A percentile compares a stretch with the other conserved stretches of the same genome.
These are phyloP conservation scores for Volvox africanus DNA, from an alignment of 139 green algal genomes.

Conservation along the genomic window DNA sequence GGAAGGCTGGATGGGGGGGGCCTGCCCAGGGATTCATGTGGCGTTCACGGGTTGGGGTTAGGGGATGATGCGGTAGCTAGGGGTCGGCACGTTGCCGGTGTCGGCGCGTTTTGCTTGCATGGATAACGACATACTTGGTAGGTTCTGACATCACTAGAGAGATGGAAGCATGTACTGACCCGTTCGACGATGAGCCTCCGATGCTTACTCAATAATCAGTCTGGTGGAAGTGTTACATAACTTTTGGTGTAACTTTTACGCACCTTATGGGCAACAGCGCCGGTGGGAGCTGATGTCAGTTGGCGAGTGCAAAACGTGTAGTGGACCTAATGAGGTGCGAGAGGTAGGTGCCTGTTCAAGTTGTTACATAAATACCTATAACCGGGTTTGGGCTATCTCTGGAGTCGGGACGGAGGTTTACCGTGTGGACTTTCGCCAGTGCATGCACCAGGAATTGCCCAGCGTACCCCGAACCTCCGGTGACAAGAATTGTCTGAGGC, in stretches of 20 bases:
- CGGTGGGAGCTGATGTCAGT: background rate
- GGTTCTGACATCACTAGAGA: too few relatives aligned
- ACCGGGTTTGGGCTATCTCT: background rate
- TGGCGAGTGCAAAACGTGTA: conserved; percentile 20
- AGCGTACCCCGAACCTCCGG: conserved; percentile 68
- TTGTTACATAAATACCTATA: background rate
- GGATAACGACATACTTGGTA: too few relatives aligned
- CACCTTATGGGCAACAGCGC: background rate
- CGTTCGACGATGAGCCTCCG: too few relatives aligned
- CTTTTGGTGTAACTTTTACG: background rate
- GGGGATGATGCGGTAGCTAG: too few relatives aligned
- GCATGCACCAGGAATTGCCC: conserved; percentile 65
- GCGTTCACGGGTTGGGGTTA: too few relatives aligned
- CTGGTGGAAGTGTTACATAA: too few relatives aligned
- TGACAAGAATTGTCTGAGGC: conserved; percentile 55
- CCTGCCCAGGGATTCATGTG: too few relatives aligned
- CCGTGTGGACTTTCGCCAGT: background rate
- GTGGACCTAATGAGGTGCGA: conserved; percentile 2
- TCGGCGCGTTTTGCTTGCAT: too few relatives aligned
- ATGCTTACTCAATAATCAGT: too few relatives aligned
- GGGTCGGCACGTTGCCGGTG: too few relatives aligned
- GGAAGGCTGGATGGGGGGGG: background rate
- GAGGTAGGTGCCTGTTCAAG: background rate
- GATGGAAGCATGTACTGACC: too few relatives aligned
- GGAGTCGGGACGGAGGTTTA: background rate